phyloP scores from a whole-genome alignment of 129 eudicot species.

The Heracleum sosnowskyi region DNA sequence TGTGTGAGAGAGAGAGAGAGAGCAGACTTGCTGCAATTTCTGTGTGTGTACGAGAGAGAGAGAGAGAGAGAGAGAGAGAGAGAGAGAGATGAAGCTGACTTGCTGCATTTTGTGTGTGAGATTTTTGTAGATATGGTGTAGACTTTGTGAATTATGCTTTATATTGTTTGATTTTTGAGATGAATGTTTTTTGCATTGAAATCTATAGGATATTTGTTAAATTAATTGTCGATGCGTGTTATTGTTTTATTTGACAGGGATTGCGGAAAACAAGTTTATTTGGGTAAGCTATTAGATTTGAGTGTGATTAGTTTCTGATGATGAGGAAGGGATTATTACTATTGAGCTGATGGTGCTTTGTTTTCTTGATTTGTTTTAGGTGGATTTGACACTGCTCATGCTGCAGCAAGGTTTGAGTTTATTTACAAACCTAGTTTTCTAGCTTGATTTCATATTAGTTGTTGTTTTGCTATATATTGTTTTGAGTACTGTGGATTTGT shows the following conservation, averaged over 20 bases:
- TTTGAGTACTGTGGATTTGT: conserved; percentile 1
- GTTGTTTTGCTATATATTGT: background rate
- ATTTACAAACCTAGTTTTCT: conserved; percentile 3
- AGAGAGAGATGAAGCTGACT: background rate
- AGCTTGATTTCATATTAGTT: background rate
- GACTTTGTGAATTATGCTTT: background rate
- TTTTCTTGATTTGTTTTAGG: conserved; percentile 26
- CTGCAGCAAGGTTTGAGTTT: conserved; percentile 60
- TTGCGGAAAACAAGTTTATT: conserved; percentile 13
- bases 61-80: background rate
- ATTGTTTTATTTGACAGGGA: conserved; percentile 2
- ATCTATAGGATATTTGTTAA: background rate
- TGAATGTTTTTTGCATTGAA: background rate
- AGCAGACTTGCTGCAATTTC: no score
- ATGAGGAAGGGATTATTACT: background rate
- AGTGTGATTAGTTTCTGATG: background rate
- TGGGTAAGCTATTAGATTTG: background rate
- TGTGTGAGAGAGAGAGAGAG: background rate
- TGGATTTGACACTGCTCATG: conserved; percentile 93
- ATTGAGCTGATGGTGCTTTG: background rate
- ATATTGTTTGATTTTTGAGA: background rate
- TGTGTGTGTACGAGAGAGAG: background rate
- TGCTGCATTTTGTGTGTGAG: background rate
- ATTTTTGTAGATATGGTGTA: background rate
- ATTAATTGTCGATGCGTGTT: background rate